These are phyloP conservation scores for Aegilops tauschii DNA, from an alignment of 176 grass and related monocot genomes.

Conservation along the genomic window DNA sequence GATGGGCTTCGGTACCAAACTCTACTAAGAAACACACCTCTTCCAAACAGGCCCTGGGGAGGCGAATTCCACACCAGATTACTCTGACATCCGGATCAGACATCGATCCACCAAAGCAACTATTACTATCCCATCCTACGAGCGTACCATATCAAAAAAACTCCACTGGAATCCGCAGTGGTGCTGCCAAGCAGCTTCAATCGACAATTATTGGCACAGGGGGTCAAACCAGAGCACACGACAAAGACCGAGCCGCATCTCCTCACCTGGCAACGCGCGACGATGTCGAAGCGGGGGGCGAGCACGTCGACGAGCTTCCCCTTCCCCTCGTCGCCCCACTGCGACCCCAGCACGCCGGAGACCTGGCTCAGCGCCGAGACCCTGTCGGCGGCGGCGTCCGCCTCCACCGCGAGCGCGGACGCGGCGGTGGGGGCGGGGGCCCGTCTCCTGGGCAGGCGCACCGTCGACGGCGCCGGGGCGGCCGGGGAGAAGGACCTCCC, in stretches of 20 bases:
- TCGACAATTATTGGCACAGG: slow-evolving; percentile 17
- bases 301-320: slow-evolving; percentile 85
- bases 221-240: neutral
- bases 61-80: slow-evolving; percentile 2
- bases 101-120: neutral
- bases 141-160: neutral
- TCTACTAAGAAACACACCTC: neutral
- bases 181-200: neutral
- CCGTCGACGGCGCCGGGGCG: neutral
- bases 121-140: neutral
- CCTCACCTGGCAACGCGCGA: slow-evolving; percentile 72
- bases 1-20: neutral
- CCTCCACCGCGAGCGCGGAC: slow-evolving; percentile 34
- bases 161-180: neutral
- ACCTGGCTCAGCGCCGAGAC: slow-evolving; percentile 68
- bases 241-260: neutral
- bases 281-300: slow-evolving; percentile 65
- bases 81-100: neutral
- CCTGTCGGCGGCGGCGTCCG: slow-evolving; percentile 39
- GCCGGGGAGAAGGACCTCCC: slow-evolving; percentile 20
- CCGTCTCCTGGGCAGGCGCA: slow-evolving; percentile 8
- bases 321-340: slow-evolving; percentile 93
- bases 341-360: slow-evolving; percentile 68
- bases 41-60: neutral
- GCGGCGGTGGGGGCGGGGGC: neutral